Conservation (phyloP, 2,329 filamentous ascomycete species). For the Ophiostoma pallidulum region DNA sequence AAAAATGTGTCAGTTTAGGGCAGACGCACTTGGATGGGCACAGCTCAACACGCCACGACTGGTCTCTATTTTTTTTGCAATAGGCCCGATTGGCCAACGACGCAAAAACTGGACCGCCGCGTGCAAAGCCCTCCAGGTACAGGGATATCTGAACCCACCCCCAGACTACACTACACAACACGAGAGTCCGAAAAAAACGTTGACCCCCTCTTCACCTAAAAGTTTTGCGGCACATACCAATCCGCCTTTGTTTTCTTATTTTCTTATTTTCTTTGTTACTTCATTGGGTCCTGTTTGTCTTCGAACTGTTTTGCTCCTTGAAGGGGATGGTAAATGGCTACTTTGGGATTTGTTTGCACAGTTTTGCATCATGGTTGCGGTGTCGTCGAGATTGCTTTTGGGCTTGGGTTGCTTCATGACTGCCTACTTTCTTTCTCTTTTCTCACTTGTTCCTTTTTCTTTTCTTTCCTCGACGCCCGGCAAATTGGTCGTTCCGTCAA, state of each 20-base stretch:
- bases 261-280: background rate
- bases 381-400: slow-evolving; percentile 2
- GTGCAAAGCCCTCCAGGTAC: too few species aligned
- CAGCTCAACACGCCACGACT: too few species aligned
- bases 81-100: background rate
- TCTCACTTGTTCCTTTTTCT: background rate
- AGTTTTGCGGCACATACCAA: background rate
- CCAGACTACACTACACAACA: background rate
- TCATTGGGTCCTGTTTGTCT: background rate
- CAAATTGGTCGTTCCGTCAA: background rate
- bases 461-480: background rate
- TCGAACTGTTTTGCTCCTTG: background rate
- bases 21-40: too few species aligned
- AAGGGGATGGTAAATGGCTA: slow-evolving; percentile 5
- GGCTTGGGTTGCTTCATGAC: slow-evolving; percentile 1
- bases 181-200: too few species aligned
- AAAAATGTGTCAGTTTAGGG: too few species aligned
- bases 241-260: slow-evolving; percentile 2
- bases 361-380: slow-evolving; percentile 8
- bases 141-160: too few species aligned
- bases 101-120: background rate
- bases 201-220: slow-evolving; percentile 1
- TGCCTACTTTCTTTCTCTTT: slow-evolving; percentile 11
- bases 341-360: slow-evolving; percentile 2
- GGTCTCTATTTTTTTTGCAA: too few species aligned